Evolutionary conservation across 2,329 filamentous ascomycete genomes (phyloP).

Genomic region (Boeremia lycopersici): DNA sequence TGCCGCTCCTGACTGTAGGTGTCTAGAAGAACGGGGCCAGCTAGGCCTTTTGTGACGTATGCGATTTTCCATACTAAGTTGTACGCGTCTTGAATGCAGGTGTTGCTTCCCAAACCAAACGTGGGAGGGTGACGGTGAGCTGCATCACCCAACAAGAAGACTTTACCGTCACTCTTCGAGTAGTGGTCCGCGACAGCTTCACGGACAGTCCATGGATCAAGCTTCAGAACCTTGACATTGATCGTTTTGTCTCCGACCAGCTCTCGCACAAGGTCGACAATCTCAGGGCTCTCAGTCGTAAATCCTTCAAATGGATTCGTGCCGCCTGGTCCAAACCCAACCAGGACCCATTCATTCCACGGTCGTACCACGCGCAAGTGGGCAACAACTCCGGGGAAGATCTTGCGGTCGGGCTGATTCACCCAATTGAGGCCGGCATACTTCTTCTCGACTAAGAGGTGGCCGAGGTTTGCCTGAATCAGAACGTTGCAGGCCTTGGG

Average conservation of each 20-base stretch:
- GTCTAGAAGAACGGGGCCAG: conserved; percentile 32
- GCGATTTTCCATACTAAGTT: conserved; percentile 50
- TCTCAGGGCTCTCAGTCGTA: background rate
- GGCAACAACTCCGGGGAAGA: background rate
- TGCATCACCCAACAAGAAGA: conserved; percentile 22
- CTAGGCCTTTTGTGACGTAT: conserved; percentile 36
- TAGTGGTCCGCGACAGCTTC: conserved; percentile 22
- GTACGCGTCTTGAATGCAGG: conserved; percentile 8
- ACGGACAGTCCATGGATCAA: conserved; percentile 4
- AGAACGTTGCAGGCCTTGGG: conserved; percentile 59
- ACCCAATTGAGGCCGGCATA: background rate
- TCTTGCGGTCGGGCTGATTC: background rate
- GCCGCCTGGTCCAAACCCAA: no score
- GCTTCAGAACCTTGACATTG: background rate
- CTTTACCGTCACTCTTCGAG: conserved; percentile 13
- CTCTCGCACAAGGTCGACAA: background rate
- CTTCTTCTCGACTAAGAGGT: conserved; percentile 62
- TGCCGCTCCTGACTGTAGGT: conserved; percentile 44
- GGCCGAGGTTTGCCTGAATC: conserved; percentile 57
- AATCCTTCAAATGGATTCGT: no score
- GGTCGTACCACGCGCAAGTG: background rate
- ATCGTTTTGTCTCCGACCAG: background rate
- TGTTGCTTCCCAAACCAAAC: conserved; percentile 21
- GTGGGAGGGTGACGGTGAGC: conserved; percentile 34
- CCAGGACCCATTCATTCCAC: background rate